Evolutionary conservation across 495 filamentous ascomycete species (phyloP).

Genomic region (Penicillium bialowiezense): DNA sequence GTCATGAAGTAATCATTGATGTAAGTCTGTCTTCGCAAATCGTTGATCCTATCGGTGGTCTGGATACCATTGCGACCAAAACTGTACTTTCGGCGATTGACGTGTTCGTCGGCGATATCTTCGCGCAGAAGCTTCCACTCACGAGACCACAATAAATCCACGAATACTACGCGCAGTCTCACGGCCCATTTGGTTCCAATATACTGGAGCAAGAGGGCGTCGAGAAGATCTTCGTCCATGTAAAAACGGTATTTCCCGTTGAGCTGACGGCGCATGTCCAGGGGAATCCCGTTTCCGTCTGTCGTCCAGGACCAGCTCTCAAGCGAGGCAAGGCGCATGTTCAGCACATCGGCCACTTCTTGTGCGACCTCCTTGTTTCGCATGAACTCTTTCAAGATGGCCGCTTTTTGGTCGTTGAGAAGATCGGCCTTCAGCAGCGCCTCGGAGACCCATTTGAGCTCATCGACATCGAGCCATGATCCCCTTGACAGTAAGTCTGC

Average conservation of each 20-base stretch:
- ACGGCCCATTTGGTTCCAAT: constrained; percentile 62
- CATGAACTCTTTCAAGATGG: constrained; percentile 58
- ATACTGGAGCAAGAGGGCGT: constrained; percentile 63
- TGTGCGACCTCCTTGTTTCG: constrained; percentile 51
- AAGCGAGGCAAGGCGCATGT: constrained; percentile 60
- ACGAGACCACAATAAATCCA: constrained; percentile 21
- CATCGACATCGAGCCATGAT: constrained; percentile 31
- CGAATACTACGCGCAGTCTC: constrained; percentile 46
- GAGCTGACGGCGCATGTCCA: constrained; percentile 62
- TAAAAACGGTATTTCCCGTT: constrained; percentile 59
- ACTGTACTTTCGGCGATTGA: constrained; percentile 48
- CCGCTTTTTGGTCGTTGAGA: constrained; percentile 56
- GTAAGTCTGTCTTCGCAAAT: constrained; percentile 38
- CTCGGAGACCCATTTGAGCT: constrained; percentile 50
- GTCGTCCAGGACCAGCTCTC: constrained; percentile 58
- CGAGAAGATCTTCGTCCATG: constrained; percentile 67
- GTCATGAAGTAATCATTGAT: constrained; percentile 53
- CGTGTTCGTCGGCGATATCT: constrained; percentile 42
- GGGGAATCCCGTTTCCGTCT: constrained; percentile 42
- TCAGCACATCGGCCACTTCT: constrained; percentile 65
- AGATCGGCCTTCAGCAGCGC: constrained; percentile 56
- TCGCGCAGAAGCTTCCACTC: constrained; percentile 39
- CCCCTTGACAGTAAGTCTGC: constrained; percentile 28
- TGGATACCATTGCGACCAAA: constrained; percentile 23
- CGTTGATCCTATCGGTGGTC: constrained; percentile 25